These are phyloP conservation scores for Globisporangium perplexum DNA, from an alignment of 352 stramenopile genomes.

Conservation along the genomic window DNA sequence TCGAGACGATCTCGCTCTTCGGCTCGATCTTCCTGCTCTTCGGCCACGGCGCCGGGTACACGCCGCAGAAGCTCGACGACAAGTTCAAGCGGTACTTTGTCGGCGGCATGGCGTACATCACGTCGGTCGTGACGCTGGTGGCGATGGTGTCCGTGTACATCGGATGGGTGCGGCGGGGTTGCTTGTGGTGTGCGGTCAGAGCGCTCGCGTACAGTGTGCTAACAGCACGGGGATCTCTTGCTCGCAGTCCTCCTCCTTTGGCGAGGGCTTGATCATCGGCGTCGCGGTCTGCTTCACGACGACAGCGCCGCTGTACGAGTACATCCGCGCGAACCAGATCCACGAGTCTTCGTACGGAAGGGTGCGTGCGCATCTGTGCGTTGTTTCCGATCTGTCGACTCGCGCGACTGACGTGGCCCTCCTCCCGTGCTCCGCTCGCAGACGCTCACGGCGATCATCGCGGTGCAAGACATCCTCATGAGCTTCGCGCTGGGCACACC, in stretches of 20 bases:
- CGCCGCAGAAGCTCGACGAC: slow-evolving; percentile 55
- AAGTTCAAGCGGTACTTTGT: slow-evolving; percentile 71
- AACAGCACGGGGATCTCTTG: background rate
- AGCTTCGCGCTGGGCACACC: slow-evolving; percentile 80
- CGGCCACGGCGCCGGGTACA: slow-evolving; percentile 76
- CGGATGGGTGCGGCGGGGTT: slow-evolving; percentile 36
- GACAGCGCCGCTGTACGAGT: slow-evolving; percentile 75
- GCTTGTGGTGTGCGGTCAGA: no score
- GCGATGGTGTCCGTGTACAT: slow-evolving; percentile 66
- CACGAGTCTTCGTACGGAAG: slow-evolving; percentile 75
- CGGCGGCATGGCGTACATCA: slow-evolving; percentile 68
- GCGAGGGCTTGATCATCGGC: slow-evolving; percentile 73
- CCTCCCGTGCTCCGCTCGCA: slow-evolving; percentile 10
- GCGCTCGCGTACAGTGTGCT: background rate
- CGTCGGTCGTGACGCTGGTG: slow-evolving; percentile 61
- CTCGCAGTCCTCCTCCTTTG: slow-evolving; percentile 52
- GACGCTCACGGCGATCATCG: slow-evolving; percentile 83
- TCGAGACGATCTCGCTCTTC: slow-evolving; percentile 92
- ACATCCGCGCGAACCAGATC: slow-evolving; percentile 75
- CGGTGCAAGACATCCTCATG: slow-evolving; percentile 82
- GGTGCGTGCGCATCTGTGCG: slow-evolving; percentile 25
- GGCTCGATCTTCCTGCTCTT: slow-evolving; percentile 93
- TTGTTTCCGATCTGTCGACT: background rate
- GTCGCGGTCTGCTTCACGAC: slow-evolving; percentile 80
- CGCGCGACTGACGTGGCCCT: background rate